A percentile compares a stretch with the other conserved stretches of the same genome.
Conservation (phyloP, 2,329 filamentous ascomycete genomes). For the Lasiodiplodia gonubiensis region DNA sequence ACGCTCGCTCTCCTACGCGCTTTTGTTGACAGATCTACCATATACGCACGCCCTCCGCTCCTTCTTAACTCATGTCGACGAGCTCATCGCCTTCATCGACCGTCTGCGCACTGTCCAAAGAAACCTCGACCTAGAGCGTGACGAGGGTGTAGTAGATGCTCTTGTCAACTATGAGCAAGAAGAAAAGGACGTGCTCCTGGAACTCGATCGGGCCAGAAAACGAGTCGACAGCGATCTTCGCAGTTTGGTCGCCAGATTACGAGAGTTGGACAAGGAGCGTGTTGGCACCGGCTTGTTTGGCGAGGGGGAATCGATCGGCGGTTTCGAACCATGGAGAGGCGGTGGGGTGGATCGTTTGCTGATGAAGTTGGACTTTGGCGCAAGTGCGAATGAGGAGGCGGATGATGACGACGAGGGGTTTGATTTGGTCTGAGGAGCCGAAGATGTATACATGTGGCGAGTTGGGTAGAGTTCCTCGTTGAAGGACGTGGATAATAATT, state of each 20-base stretch:
- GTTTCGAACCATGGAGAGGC: constrained; percentile 59
- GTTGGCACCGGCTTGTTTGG: constrained; percentile 40
- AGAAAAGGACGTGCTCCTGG: constrained; percentile 69
- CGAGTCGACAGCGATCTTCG: constrained; percentile 72
- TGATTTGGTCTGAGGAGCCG: background rate
- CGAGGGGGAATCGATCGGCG: constrained; percentile 31
- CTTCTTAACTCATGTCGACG: constrained; percentile 77
- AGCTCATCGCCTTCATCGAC: constrained; percentile 76
- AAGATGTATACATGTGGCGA: background rate
- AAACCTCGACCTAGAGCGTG: constrained; percentile 78
- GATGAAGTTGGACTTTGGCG: constrained; percentile 81
- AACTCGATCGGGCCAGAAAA: constrained; percentile 68
- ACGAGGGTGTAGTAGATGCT: constrained; percentile 75
- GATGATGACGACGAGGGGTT: constrained; percentile 21
- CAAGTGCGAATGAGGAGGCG: constrained; percentile 15
- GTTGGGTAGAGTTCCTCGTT: background rate
- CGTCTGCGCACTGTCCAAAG: constrained; percentile 79
- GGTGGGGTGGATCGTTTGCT: constrained; percentile 83
- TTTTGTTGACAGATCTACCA: constrained; percentile 67
- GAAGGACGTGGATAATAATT: background rate
- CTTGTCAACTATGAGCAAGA: constrained; percentile 64
- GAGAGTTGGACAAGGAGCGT: constrained; percentile 64
- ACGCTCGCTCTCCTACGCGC: constrained; percentile 66
- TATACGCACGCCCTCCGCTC: constrained; percentile 71
- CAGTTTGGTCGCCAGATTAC: constrained; percentile 61